Evolutionary conservation across 2,329 filamentous ascomycete genomes (phyloP), one percentile per base, ranked within the genome.

Genomic region (Trichoderma brevicompactum): DNA sequence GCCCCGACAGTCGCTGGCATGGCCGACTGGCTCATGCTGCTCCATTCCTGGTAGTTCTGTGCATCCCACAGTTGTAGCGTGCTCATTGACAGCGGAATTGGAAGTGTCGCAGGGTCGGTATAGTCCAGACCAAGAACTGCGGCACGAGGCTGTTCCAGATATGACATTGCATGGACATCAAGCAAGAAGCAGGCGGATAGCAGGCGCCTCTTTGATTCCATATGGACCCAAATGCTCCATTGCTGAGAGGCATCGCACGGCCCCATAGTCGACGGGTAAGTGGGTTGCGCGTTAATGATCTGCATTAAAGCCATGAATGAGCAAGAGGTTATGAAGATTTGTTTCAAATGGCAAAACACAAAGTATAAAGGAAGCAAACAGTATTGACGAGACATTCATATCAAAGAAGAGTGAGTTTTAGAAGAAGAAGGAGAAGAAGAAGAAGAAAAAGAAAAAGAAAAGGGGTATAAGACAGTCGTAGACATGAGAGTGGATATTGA

Each of bases 151-250:
- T 84, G 82, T 72, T 87, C 82, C 60, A 83, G 79, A 69, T 85
- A 87, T 67, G 82, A 77, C 67, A 83, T 81, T 70, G 83, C 80
- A 67, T 87, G 85, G 7, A 82, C 78, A 71, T 88, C 85, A 64
- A 85, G 76, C 61, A 86, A 74, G 73, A 87, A 86, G 74, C 84
- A 87, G 13, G 81, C 81, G 40, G 82, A 78, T n/a, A 86, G 75
- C 34, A 88, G 78, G 48, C 86, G 81, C 64, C 83, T 81, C 63
- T 77, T 78, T 7, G 82, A 78, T 74, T 88, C 86, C 56, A 75
- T 73, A 52, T 82, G 75, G 46, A 87, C 72, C 86, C 86, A 88
- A 66, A 74, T 70, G 44, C 75, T 76, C 85, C 85, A 87, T 53
- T 76, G 77, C 65, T 75, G 74, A 38, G 76, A 70, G 34, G 70